These are phyloP conservation scores for Aspergillus floridensis DNA, from an alignment of 2,329 filamentous ascomycete species.

Conservation along the genomic window DNA sequence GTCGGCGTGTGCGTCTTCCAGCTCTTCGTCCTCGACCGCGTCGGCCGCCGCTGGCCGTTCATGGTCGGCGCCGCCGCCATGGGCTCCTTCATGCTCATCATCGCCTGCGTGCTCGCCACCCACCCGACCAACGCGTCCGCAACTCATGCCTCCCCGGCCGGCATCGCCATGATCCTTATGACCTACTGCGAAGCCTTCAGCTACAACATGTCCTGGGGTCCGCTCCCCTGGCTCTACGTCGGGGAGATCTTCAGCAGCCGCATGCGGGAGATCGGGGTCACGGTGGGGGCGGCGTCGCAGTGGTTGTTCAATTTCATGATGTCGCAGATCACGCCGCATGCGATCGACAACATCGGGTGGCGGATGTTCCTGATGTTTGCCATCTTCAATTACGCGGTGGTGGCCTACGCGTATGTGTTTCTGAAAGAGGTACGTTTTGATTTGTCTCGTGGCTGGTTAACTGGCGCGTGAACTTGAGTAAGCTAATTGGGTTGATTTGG, in stretches of 20 bases:
- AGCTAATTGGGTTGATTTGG: conserved; percentile 2
- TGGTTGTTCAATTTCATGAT: conserved; percentile 45
- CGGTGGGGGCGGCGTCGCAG: conserved; percentile 35
- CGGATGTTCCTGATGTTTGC: conserved; percentile 52
- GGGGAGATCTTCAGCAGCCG: conserved; percentile 39
- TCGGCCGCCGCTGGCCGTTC: conserved; percentile 51
- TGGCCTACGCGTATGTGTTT: conserved; percentile 45
- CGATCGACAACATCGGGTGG: conserved; percentile 50
- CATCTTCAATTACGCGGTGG: conserved; percentile 49
- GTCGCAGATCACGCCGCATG: conserved; percentile 40
- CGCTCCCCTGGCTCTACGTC: conserved; percentile 38
- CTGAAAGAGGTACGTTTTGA: conserved; percentile 36
- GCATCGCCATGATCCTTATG: conserved; percentile 52
- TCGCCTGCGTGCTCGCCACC: conserved; percentile 49
- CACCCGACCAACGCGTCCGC: conserved; percentile 39
- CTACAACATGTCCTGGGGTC: conserved; percentile 43
- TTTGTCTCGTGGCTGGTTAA: not conserved
- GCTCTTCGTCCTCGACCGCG: conserved; percentile 49
- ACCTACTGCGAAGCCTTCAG: conserved; percentile 50
- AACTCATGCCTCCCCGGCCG: conserved; percentile 34
- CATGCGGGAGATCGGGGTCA: conserved; percentile 36
- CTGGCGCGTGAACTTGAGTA: not conserved
- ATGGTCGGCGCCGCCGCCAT: conserved; percentile 51
- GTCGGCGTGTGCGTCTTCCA: conserved; percentile 49
- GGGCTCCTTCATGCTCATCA: conserved; percentile 54